Base-by-base conservation (phyloP, 768 basidiomycete genomes). In the Boletus fagicola region DNA sequence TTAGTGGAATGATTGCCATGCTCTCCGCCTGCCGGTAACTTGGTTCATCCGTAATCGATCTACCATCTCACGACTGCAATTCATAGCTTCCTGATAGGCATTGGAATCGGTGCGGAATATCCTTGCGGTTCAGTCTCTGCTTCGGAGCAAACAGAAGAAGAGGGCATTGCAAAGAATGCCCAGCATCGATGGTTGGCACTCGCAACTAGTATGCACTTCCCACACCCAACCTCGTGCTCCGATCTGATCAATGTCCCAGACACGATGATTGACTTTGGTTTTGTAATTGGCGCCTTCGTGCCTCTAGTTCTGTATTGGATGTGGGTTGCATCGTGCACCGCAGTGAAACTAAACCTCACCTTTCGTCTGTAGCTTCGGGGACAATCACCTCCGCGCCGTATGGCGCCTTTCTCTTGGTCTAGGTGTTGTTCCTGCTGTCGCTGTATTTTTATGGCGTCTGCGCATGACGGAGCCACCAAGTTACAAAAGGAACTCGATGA, bases 231-330 rank as follows among this genome's bases (percentile, higher is more conserved):
- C 39, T 53, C 43, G 31, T 35, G 48, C 47, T 42, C 30, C 11
- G 20, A 39, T 35, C 50, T 51, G 40, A 60, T 28, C 16, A 36
- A 45, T 38, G 15, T 58, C 26, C 5, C 18, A 91, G 90, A 92
- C 65, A 71, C 79, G 6, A 94, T 94, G 93, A 92, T 94, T 63
- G 94, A 92, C 67, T 74, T 85, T 55, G 90, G 90, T 40, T 92
- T 92, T 67, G 90, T 92, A 42, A 65, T 94, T 47, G 75, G 87
- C 8, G 78, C 89, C 12, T 93, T 94, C 60, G 87, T 91, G 4
- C 92, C 92, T 15, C 78, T 95, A 6, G 88, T 95, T 28, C 76
- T 94, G 31, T 90, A 84, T 66, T 94, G 92, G 93, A 95, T 95
- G 86, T 90, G 59, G 45, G 86, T 75, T 20, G 46, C 24, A 15